phyloP scores from a whole-genome alignment of 768 basidiomycete species.

The Agrocybe praecox region DNA sequence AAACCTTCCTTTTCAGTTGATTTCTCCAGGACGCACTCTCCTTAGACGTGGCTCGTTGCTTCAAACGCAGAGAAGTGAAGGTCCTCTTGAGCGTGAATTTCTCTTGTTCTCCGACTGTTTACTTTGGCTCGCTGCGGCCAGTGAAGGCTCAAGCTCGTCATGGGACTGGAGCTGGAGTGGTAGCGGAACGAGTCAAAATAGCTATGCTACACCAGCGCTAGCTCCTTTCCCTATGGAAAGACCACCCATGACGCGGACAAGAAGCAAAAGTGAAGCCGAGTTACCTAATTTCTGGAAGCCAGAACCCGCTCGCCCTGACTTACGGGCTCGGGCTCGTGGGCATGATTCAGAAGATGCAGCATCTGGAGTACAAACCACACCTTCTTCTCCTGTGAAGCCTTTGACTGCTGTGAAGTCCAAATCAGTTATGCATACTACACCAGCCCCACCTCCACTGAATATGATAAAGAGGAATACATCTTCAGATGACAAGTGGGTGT shows the following conservation, averaged over 20 bases:
- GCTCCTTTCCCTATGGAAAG: conserved; percentile 11
- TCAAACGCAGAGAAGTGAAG: conserved; percentile 54
- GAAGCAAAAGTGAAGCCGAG: conserved; percentile 68
- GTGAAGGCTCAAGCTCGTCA: conserved; percentile 32
- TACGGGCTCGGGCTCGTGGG: neutral
- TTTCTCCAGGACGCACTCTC: conserved; percentile 79
- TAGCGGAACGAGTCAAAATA: conserved; percentile 15
- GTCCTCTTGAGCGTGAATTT: conserved; percentile 65
- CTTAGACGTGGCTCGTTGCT: conserved; percentile 67
- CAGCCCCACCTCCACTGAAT: conserved; percentile 27
- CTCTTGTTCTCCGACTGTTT: conserved; percentile 83
- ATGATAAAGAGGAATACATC: conserved; percentile 32
- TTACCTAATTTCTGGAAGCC: conserved; percentile 27
- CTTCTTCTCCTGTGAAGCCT: neutral
- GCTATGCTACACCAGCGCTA: conserved; percentile 12
- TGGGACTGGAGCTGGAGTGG: conserved; percentile 38
- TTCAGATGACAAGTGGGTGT: conserved; percentile 70
- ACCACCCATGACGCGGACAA: conserved; percentile 41
- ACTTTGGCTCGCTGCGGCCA: conserved; percentile 70
- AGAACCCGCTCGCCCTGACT: neutral
- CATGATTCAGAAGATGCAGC: neutral
- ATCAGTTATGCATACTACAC: neutral
- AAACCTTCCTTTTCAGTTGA: conserved; percentile 76
- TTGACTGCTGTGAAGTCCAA: conserved; percentile 4
- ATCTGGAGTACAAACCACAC: neutral